Evolutionary conservation across 768 basidiomycete species (phyloP).

Genomic region (Boletus edulis): DNA sequence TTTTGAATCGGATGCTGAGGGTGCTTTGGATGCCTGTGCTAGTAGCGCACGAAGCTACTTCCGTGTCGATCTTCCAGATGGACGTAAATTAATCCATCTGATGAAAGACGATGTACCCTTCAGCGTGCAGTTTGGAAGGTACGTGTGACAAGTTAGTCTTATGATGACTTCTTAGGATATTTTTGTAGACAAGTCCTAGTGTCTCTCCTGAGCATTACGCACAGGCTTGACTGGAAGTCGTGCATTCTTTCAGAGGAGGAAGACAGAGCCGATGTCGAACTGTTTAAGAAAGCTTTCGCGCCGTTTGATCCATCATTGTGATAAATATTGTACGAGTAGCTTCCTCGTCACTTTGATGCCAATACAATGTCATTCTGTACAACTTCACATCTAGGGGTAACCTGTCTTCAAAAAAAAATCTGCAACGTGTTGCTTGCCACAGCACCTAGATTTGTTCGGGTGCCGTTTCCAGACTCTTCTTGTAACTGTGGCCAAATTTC

Average conservation of each 20-base stretch:
- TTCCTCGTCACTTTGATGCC: neutral
- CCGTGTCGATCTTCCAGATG: constrained; percentile 85
- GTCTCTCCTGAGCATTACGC: constrained; percentile 67
- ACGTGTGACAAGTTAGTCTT: constrained; percentile 5
- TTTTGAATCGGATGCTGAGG: constrained; percentile 71
- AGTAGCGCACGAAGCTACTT: constrained; percentile 75
- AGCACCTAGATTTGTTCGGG: constrained; percentile 22
- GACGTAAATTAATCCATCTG: constrained; percentile 81
- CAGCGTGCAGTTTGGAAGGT: constrained; percentile 94
- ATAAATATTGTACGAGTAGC: constrained; percentile 5
- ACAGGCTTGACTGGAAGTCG: constrained; percentile 89
- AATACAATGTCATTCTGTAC: constrained; percentile 1
- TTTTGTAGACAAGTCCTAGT: constrained; percentile 73
- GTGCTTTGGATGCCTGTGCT: constrained; percentile 50
- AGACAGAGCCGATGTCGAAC: constrained; percentile 77
- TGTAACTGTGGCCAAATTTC: constrained; percentile 70
- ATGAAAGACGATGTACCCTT: constrained; percentile 78
- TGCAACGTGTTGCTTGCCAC: no score
- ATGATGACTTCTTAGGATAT: constrained; percentile 1
- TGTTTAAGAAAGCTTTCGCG: constrained; percentile 83
- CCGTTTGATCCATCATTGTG: constrained; percentile 58
- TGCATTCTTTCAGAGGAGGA: constrained; percentile 82
- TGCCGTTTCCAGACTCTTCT: constrained; percentile 49
- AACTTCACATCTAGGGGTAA: neutral
- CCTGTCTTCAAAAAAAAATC: neutral